A percentile compares a stretch with the other conserved stretches of the same genome.
Conservation (phyloP, 495 filamentous ascomycete species). For the Platismatia glauca region DNA sequence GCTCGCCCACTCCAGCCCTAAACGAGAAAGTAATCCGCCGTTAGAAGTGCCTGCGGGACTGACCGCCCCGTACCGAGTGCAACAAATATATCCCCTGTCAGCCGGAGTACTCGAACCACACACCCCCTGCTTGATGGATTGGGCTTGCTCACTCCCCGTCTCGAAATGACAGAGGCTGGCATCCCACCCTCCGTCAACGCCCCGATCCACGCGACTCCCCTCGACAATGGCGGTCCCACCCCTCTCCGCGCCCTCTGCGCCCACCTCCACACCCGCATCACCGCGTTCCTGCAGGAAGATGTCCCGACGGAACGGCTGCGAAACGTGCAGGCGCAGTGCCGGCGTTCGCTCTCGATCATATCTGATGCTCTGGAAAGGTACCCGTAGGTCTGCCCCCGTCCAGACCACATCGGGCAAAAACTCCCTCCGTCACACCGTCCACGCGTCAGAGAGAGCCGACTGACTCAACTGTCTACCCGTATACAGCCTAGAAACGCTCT, state of each 20-base stretch:
- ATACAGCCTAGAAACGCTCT: constrained; percentile 61
- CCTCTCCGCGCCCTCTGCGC: constrained; percentile 44
- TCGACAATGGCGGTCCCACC: constrained; percentile 20
- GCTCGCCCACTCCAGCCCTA: too few species aligned
- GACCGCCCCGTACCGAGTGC: not conserved
- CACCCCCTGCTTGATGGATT: constrained; percentile 9
- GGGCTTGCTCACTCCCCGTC: constrained; percentile 3
- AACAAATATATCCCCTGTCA: not conserved
- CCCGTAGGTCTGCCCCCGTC: constrained; percentile 20
- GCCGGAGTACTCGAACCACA: not conserved
- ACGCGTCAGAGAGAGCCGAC: too few species aligned
- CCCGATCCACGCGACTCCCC: constrained; percentile 10
- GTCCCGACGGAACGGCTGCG: constrained; percentile 48
- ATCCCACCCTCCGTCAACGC: not conserved
- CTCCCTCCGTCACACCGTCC: too few species aligned
- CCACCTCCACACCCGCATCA: constrained; percentile 53
- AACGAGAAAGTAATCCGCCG: too few species aligned
- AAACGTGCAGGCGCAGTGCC: constrained; percentile 63
- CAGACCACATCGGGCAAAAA: not conserved
- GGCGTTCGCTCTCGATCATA: constrained; percentile 60
- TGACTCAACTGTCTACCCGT: constrained; percentile 18
- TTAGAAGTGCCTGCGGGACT: not conserved
- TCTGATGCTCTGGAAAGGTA: constrained; percentile 62
- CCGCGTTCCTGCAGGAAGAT: constrained; percentile 56
- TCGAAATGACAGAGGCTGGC: constrained; percentile 18